phyloP scores from a whole-genome alignment of 2,329 filamentous ascomycete species.

The Didymella pinodella region DNA sequence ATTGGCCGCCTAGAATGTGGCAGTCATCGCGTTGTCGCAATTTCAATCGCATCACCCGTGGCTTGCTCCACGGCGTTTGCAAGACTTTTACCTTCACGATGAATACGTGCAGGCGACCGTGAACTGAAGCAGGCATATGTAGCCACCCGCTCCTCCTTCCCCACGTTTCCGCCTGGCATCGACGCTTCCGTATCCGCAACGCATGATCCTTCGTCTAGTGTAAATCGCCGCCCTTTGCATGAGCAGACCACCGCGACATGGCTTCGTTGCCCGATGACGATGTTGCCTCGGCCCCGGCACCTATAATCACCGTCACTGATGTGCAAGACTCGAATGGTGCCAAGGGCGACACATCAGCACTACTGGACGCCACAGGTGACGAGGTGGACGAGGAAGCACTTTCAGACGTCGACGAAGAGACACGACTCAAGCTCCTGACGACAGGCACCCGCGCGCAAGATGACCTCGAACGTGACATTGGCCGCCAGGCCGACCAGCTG shows the following conservation, averaged over 20 bases:
- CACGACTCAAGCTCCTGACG: conserved; percentile 50
- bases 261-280: conserved; percentile 18
- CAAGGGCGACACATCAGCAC: conserved; percentile 11
- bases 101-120: background rate
- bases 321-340: conserved; percentile 19
- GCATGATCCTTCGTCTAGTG: background rate
- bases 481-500: conserved; percentile 67
- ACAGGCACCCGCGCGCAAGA: conserved; percentile 75
- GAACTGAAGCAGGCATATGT: background rate
- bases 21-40: conserved; percentile 8
- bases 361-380: conserved; percentile 21
- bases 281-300: conserved; percentile 19
- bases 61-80: background rate
- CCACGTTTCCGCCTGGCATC: background rate
- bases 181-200: background rate
- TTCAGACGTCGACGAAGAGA: conserved; percentile 52
- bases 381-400: conserved; percentile 32
- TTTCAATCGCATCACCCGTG: background rate
- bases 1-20: conserved; percentile 14
- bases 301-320: conserved; percentile 19
- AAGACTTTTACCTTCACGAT: conserved; percentile 1
- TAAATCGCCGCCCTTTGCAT: background rate
- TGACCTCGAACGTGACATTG: conserved; percentile 88
- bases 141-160: background rate
- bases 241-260: conserved; percentile 18